A percentile compares a stretch with the other conserved stretches of the same genome.
phyloP scores from a whole-genome alignment of 176 grass and related monocot species.

The Secale cereale region DNA sequence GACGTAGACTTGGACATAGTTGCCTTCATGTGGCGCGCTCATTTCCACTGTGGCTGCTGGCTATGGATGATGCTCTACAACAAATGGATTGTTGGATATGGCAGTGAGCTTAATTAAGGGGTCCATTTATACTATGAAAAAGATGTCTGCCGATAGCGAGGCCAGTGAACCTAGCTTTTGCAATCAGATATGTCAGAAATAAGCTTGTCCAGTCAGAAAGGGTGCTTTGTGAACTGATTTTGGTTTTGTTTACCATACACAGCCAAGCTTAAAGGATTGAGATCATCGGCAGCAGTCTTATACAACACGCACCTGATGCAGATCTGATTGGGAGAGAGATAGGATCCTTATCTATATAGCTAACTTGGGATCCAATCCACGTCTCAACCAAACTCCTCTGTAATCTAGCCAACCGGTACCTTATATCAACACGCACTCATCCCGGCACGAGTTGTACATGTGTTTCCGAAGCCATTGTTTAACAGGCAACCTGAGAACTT shows the following conservation, averaged over 20 bases:
- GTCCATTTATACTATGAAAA: conserved; percentile 34
- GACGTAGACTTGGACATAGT: conserved; percentile 66
- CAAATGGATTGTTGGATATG: conserved; percentile 15
- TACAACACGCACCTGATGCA: not conserved
- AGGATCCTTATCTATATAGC: not conserved
- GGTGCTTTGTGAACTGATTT: not conserved
- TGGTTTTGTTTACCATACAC: not conserved
- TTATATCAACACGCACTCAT: not conserved
- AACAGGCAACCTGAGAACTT: not conserved
- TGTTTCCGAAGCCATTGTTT: not conserved
- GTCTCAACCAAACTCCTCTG: not conserved
- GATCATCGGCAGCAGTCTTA: too few relatives aligned
- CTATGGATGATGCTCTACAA: not conserved
- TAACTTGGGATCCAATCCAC: not conserved
- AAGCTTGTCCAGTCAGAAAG: not conserved
- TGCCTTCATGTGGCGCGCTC: conserved; percentile 32
- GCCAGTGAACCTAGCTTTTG: not conserved
- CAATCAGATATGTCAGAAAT: not conserved
- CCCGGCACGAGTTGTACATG: not conserved
- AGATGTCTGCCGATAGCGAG: not conserved
- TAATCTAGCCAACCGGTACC: not conserved
- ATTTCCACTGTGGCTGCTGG: conserved; percentile 12
- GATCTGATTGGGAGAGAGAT: not conserved
- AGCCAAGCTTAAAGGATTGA: not conserved
- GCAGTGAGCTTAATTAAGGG: not conserved